Percentiles rank a stretch among this genome's conserved stretches.
Conservation (phyloP, 805 yeast genomes). For the Ascoidea tarda region DNA sequence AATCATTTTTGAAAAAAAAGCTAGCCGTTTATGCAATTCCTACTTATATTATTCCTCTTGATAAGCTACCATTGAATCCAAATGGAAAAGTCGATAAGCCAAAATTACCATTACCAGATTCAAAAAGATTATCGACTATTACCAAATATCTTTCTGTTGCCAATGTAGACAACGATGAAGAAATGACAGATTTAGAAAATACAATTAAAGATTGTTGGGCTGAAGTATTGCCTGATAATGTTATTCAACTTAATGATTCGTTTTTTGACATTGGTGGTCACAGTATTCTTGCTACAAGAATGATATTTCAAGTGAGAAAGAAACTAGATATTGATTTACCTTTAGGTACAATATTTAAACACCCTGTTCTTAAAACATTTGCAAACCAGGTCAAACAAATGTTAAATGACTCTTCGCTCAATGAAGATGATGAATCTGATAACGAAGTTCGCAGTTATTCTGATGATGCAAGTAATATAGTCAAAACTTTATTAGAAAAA, state of each 20-base stretch:
- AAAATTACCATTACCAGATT: constrained; percentile 86
- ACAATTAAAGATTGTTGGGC: constrained; percentile 76
- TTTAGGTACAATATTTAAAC: constrained; percentile 76
- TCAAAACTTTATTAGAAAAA: constrained; percentile 23
- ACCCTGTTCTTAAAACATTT: constrained; percentile 73
- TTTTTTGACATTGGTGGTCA: constrained; percentile 98
- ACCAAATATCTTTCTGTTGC: constrained; percentile 29
- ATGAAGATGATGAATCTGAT: constrained; percentile 20
- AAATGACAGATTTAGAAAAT: constrained; percentile 51
- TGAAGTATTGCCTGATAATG: constrained; percentile 69
- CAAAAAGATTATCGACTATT: constrained; percentile 70
- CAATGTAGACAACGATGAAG: constrained; percentile 25
- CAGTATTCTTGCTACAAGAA: constrained; percentile 89
- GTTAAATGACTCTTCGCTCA: constrained; percentile 33
- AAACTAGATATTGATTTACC: constrained; percentile 71
- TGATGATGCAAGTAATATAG: constrained; percentile 54
- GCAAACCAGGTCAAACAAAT: constrained; percentile 57
- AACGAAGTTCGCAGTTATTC: constrained; percentile 34
- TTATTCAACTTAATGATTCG: constrained; percentile 71
- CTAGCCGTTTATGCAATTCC: constrained; percentile 93
- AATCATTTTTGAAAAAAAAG: constrained; percentile 71
- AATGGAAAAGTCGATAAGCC: constrained; percentile 98
- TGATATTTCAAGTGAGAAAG: constrained; percentile 87
- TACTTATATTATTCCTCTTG: constrained; percentile 76
- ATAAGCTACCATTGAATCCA: constrained; percentile 84